Percentiles rank a stretch among this genome's conserved stretches.
Evolutionary conservation across 1,284 basidiomycete species (phyloP).

Genomic region (Stygiomarasmius scandens): DNA sequence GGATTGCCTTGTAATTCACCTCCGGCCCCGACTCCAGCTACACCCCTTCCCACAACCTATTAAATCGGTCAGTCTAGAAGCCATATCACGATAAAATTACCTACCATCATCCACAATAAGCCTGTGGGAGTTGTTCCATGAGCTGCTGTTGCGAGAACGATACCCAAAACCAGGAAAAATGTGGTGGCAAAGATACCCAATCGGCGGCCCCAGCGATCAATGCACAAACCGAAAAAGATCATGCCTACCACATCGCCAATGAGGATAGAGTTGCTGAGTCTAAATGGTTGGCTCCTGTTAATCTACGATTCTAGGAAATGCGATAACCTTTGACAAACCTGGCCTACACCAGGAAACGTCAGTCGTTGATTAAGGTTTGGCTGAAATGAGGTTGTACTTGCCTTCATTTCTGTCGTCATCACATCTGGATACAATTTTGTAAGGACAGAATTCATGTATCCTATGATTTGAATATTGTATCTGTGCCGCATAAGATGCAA

Average conservation of each 20-base stretch:
- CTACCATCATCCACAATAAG: slow-evolving; percentile 8
- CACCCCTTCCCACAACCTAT: background rate
- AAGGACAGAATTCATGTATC: slow-evolving; percentile 1
- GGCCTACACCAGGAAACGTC: too few relatives aligned
- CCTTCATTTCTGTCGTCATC: slow-evolving; percentile 5
- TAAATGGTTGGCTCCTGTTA: too few relatives aligned
- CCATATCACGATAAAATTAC: background rate
- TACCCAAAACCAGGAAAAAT: slow-evolving; percentile 4
- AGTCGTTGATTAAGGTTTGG: too few relatives aligned
- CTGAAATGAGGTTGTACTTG: background rate
- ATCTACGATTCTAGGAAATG: too few relatives aligned
- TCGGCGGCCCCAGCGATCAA: slow-evolving; percentile 8
- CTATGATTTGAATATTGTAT: slow-evolving; percentile 5
- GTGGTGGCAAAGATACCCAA: slow-evolving; percentile 5
- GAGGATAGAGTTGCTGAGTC: slow-evolving; percentile 6
- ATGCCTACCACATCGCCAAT: slow-evolving; percentile 10
- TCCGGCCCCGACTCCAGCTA: slow-evolving; percentile 7
- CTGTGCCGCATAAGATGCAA: background rate
- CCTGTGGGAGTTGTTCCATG: slow-evolving; percentile 4
- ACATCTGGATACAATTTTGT: slow-evolving; percentile 2
- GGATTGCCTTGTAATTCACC: background rate
- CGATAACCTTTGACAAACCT: too few relatives aligned
- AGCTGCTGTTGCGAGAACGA: slow-evolving; percentile 7
- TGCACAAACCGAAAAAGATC: slow-evolving; percentile 9
- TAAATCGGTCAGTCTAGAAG: too few relatives aligned